Base-by-base conservation (phyloP, 2,329 filamentous ascomycete species). In the Aspergillus sp. region DNA sequence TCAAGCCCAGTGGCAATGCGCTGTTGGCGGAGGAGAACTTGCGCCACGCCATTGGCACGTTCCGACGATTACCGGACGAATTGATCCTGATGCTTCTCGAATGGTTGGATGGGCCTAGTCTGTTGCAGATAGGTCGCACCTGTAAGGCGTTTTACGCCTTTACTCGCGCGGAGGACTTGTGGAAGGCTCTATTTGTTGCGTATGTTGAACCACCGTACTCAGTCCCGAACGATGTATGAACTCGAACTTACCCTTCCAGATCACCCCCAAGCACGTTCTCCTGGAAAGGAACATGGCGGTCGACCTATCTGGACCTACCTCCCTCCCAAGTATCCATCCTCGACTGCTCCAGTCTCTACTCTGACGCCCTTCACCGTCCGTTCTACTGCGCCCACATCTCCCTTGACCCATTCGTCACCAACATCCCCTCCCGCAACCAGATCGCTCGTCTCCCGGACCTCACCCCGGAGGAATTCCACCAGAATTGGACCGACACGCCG, bases 71-170 rank as follows among this genome's bases (percentile, higher is more conserved):
- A 49, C 88, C 92, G 3, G 93, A 97, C 71, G 91, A 97, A 72
- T 74, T 94, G 60, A 76, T 97, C 46, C 79, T 87, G 59, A 78
- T 87, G 49, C 68, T 96, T 14, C 74, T 97, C 56, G 93, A 97
- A 69, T 84, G 78, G 63, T 78, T 97, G 43, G 87, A 92, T 63
- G 76, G 82, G 45, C 63, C 71, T 9, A 77, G 79, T 48, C 75
- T 97, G 48, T 71, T 86, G 51, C 74, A 72, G 6, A 75, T 97
- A 40, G 90, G 91, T 7, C 82, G 82, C 50, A 88, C 91, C 5
- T 96, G 92, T 77, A 90, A 86, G 69, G 91, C 89, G 49, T 75
- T 97, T 14, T 93, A 91, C 77, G 92, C 91, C 1, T 95, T 93
- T 68, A 88, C 87, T 50, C 80, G 87, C 46, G 84, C 84, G 45